A percentile compares a stretch with the other conserved stretches of the same genome.
Conservation (phyloP, 192 early-diverging fungal species). For the Linderina pennispora region DNA sequence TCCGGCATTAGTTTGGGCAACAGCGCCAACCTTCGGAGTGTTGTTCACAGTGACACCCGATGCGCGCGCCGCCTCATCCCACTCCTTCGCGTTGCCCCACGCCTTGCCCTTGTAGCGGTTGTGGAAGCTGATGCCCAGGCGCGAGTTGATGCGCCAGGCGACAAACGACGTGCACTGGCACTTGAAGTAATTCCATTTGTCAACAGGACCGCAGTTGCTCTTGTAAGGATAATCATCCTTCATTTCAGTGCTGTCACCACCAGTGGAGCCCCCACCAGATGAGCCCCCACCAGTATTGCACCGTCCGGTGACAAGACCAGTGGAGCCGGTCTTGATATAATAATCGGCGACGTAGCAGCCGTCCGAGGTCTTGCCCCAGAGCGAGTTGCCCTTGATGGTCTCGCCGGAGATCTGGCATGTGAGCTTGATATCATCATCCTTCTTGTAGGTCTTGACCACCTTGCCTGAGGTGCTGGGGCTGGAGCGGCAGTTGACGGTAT, state of each 20-base stretch:
- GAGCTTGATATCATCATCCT: neutral
- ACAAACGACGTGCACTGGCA: neutral
- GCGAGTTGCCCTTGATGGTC: neutral
- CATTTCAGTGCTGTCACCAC: neutral
- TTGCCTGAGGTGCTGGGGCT: neutral
- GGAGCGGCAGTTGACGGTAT: neutral
- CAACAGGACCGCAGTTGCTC: neutral
- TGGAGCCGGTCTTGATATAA: neutral
- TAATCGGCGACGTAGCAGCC: neutral
- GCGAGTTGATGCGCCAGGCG: neutral
- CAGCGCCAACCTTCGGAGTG: neutral
- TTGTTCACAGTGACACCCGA: neutral
- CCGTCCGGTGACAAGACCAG: neutral
- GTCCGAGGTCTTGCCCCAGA: neutral
- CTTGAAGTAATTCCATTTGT: neutral
- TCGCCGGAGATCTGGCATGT: neutral
- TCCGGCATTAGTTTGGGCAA: neutral
- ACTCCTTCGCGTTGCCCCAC: constrained; percentile 10
- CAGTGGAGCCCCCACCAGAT: neutral
- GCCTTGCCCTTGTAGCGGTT: neutral
- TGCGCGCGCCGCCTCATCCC: neutral
- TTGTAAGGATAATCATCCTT: neutral
- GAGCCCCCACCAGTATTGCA: neutral
- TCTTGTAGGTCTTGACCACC: neutral
- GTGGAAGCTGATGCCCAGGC: neutral